Base-by-base conservation (phyloP, 257 asterid species). In the Perilla frutescens region DNA sequence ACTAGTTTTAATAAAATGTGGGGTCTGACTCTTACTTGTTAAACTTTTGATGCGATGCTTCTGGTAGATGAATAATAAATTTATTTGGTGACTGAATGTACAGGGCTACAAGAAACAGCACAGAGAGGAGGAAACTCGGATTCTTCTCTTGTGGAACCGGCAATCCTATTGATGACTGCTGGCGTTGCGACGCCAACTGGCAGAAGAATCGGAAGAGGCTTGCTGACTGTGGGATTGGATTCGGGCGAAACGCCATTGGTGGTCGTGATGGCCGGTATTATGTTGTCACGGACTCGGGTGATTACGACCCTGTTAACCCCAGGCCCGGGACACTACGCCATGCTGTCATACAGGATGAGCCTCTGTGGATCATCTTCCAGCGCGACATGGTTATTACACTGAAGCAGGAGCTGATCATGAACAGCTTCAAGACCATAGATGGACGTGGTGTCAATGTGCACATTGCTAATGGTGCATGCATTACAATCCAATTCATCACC, bases 101-200 rank as follows among this genome's bases (percentile, higher is more conserved):
- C 76, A 91, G 97, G 96, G 88, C 86, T 51, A 88, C 85, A 11
- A 85, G 81, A 48, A 91, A 90, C 83, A 86, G 91, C 79, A 88
- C 93, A 0, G 89, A 89, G 68, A 88, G 97, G 82, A 75, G 97
- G 68, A 84, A 77, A 48, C 91, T 91, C 2, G 97, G 97, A 7
- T 91, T n/a, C 74, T 86, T 91, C 86, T 91, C 97, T 3, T 91
- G 97, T 77, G 91, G 87, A 51, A 91, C 97, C 4, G 97, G 97
- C 7, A 91, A 91, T 81, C 97, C 97, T 0, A 89, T 89, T 8
- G 97, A 91, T 54, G 97, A 91, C 73, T 91, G 97, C 81, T 91
- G 97, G 97, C 90, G 96, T 3, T 89, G 96, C 73, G 96, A 89
- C 40, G 65, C 68, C 37, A 84, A 89, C 26, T 91, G 97, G 97